phyloP scores from a whole-genome alignment of 2,329 filamentous ascomycete genomes.

The Fusarium verticillioides region DNA sequence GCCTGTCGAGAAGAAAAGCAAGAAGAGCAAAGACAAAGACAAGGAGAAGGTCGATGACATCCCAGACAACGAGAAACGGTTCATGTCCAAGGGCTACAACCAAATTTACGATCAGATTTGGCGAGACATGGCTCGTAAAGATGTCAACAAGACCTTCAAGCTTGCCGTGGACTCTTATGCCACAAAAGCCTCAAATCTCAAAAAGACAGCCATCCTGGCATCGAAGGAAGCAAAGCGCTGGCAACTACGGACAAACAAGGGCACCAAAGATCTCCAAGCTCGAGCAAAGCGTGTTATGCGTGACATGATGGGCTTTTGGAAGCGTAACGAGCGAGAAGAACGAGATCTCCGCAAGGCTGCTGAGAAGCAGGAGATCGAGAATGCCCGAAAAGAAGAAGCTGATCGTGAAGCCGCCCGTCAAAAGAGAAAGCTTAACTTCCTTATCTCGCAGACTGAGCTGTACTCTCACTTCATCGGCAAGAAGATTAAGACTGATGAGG shows the following conservation, averaged over 20 bases:
- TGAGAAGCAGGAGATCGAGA: slow-evolving; percentile 95
- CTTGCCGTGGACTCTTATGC: slow-evolving; percentile 86
- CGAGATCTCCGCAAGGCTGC: slow-evolving; percentile 93
- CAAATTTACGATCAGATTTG: slow-evolving; percentile 98
- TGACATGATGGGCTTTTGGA: slow-evolving; percentile 99
- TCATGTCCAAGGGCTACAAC: slow-evolving; percentile 92
- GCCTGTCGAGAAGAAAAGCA: slow-evolving; percentile 56
- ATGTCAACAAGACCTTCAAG: slow-evolving; percentile 91
- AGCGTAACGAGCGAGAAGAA: slow-evolving; percentile 97
- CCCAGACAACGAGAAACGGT: slow-evolving; percentile 70
- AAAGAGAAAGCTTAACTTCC: slow-evolving; percentile 98
- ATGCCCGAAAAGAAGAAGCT: slow-evolving; percentile 94
- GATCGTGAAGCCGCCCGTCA: slow-evolving; percentile 97
- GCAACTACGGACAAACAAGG: slow-evolving; percentile 98
- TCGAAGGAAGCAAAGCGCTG: slow-evolving; percentile 97
- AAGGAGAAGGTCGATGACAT: slow-evolving; percentile 64
- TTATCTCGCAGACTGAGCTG: slow-evolving; percentile 97
- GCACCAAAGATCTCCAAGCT: slow-evolving; percentile 96
- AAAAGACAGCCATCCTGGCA: slow-evolving; percentile 95
- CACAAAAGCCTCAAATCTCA: slow-evolving; percentile 92
- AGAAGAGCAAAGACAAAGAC: slow-evolving; percentile 60
- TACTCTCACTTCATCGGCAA: slow-evolving; percentile 99
- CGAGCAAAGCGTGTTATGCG: slow-evolving; percentile 98
- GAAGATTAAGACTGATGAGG: slow-evolving; percentile 98
- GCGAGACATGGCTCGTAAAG: slow-evolving; percentile 92